Conservation (phyloP, 2,329 filamentous ascomycete species). For the Aspergillus puulaauensis region DNA sequence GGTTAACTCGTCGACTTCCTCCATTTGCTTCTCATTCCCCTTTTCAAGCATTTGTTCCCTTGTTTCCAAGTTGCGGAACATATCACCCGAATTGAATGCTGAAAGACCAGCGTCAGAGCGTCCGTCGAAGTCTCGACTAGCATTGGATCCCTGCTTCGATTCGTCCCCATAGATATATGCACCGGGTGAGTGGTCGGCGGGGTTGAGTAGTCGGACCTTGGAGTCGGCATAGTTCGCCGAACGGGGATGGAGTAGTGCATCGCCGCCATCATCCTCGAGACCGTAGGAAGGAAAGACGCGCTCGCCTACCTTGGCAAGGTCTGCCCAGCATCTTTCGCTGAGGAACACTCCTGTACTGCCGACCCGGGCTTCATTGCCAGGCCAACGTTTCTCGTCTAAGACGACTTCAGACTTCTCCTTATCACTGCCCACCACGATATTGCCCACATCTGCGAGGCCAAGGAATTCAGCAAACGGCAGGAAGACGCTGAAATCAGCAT, state of each 20-base stretch:
- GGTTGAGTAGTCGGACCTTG: constrained; percentile 55
- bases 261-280: constrained; percentile 60
- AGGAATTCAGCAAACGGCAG: constrained; percentile 95
- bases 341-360: constrained; percentile 93
- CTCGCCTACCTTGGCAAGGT: constrained; percentile 75
- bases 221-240: constrained; percentile 46
- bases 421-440: constrained; percentile 85
- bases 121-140: constrained; percentile 72
- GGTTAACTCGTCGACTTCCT: constrained; percentile 82
- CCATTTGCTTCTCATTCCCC: constrained; percentile 83
- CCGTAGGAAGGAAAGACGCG: constrained; percentile 57
- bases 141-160: constrained; percentile 78
- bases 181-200: constrained; percentile 52
- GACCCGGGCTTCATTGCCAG: constrained; percentile 82
- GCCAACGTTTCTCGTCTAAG: constrained; percentile 92
- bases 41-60: constrained; percentile 93
- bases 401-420: constrained; percentile 86
- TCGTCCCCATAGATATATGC: constrained; percentile 69
- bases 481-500: constrained; percentile 94
- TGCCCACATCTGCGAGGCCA: constrained; percentile 79
- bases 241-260: constrained; percentile 57
- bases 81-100: constrained; percentile 88
- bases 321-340: constrained; percentile 93
- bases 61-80: constrained; percentile 97
- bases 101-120: constrained; percentile 90